Evolutionary conservation across 2,329 filamentous ascomycete species (phyloP), one percentile per base, ranked within the genome.

Genomic region (Cladobotryum mycophilum): DNA sequence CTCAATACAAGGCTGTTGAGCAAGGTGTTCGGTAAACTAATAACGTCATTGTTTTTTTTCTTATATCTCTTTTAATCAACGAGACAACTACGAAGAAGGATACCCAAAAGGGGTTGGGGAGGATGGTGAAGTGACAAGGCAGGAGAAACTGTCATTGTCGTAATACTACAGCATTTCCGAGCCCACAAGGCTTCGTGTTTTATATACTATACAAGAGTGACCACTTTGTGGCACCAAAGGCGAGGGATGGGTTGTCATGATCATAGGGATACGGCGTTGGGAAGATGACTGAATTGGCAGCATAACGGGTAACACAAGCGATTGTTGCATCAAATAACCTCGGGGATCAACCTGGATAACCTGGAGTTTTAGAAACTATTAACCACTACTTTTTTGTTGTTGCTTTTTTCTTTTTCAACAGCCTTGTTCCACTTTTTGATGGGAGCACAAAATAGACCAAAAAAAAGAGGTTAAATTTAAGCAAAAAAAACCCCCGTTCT

Each of bases 1-100:
- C 60, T 4, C 51, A 60, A 20, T 70, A 70, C 58, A 67, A 68
- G 57, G 61, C 67, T 17, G 60, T 70, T 14, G 58, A 63, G n/a
- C 68, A 70, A 49, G 64, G 61, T 49, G 45, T 58, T 38, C 56
- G 59, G 43, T 63, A 60, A 43, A 36, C 18, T 54, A 53, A 53
- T 55, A 52, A 56, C 56, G 52, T 38, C 34, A 35, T 14, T 41
- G 48, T 50, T 47, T 51, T 54, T 47, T 47, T 41, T 22, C 37
- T 37, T 47, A 37, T 20, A 33, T 22, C 30, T 42, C 25, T 30
- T 30, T 30, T 30, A 42, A 42, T 42, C 41, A 22, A 42, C 17
- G 41, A 42, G 41, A 43, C 25, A 34, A 53, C 43, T 46, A 46
- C 48, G 41, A 47, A 43, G 45, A 47, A 42, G 44, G 45, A 51